These are phyloP conservation scores for Mycena vitilis DNA, from an alignment of 768 basidiomycete genomes.

Conservation along the genomic window DNA sequence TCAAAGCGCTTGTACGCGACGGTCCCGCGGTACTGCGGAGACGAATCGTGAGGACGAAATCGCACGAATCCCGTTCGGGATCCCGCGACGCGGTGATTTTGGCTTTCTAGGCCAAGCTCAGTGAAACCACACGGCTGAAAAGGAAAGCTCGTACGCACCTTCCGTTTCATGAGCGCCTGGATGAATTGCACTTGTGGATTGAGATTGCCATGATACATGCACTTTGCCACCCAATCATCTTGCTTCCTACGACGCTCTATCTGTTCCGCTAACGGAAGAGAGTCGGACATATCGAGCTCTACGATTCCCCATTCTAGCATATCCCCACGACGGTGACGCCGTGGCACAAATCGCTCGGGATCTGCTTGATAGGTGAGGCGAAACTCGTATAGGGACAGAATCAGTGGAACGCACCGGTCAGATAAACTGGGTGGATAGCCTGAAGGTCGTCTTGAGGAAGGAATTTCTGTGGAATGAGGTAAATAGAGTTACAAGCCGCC, in stretches of 20 bases:
- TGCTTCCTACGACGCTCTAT: slow-evolving; percentile 7
- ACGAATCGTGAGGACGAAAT: slow-evolving; percentile 19
- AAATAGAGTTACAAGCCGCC: no score
- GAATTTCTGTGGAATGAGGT: no score
- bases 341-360: slow-evolving; percentile 15
- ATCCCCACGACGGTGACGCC: slow-evolving; percentile 23
- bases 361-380: background rate
- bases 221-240: slow-evolving; percentile 1
- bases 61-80: slow-evolving; percentile 19
- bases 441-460: slow-evolving; percentile 21
- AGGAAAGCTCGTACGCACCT: slow-evolving; percentile 6
- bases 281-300: slow-evolving; percentile 10
- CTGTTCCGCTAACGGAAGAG: background rate
- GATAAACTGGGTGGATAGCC: slow-evolving; percentile 23
- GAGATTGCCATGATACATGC: slow-evolving; percentile 20
- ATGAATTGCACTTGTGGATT: slow-evolving; percentile 24
- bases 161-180: slow-evolving; percentile 16
- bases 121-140: no score
- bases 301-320: slow-evolving; percentile 28
- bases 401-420: slow-evolving; percentile 14
- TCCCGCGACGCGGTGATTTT: slow-evolving; percentile 21
- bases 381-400: no score
- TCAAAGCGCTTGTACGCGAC: slow-evolving; percentile 3
- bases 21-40: slow-evolving; percentile 13
- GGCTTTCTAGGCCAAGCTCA: slow-evolving; percentile 14